Base-by-base conservation (phyloP, 176 grass and related monocot species). In the Bothriochloa decipiens region DNA sequence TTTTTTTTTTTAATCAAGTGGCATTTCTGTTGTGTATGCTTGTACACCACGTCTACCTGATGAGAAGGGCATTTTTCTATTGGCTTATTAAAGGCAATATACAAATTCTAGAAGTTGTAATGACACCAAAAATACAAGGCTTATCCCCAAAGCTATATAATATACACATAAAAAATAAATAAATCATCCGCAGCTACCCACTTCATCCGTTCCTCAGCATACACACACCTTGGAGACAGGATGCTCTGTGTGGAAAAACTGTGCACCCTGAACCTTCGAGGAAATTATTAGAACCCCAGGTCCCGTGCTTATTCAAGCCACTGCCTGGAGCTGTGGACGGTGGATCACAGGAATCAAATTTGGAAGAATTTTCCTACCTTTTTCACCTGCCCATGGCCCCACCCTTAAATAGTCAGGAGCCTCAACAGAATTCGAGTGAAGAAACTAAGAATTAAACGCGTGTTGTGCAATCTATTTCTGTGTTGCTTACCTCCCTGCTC, bases 221-320 rank as follows among this genome's bases (percentile, higher is more conserved):
- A 35, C 11, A 70, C 35, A 79, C 60, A 63, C 8, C 53, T 65
- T 64, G 20, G 57, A 73, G 6, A 65, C 43, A 32, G 29, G 29
- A 73, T 6, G 63, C 35, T 55, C 8, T 17, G n/a, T 23, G 11
- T 86, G 68, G 72, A 82, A 37, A 46, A 82, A 76, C 20, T 57
- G 47, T 58, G 46, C 22, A 16, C 11, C 61, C 26, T 15, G 17
- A 11, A 33, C 22, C 28, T 82, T 70, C 50, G 26, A 40, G 0
- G 86, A 82, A 82, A 68, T 36, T 33, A 22, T 53, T 55, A 36
- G 13, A 4, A 5, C 39, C 22, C 22, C 69, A 46, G 41, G 22
- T 63, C 25, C 37, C 46, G 35, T 49, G 55, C 35, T 66, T 5
- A 18, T 26, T 72, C 22, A 81, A 81, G 42, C 26, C 62, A 68